Evolutionary conservation across 202 grass and related monocot genomes (phyloP), one percentile per base, ranked within the genome.

Genomic region (Schoenoplectus tabernaemontani): DNA sequence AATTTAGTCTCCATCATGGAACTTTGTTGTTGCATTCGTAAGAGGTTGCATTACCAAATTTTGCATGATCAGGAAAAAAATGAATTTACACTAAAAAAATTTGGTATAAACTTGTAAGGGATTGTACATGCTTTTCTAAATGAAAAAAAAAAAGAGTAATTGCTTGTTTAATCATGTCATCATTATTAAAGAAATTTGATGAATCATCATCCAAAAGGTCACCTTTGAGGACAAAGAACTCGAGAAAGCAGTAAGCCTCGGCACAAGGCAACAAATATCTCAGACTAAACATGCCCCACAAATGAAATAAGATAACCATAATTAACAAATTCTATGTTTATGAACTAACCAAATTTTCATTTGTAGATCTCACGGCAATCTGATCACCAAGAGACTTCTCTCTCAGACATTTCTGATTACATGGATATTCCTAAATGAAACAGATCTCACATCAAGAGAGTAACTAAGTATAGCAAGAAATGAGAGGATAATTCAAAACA

Each of bases 351-450:
- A 89, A 77, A 16, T 78, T 76, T 13, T 89, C 82, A 82, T 82
- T 65, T 17, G 62, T 59, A 58, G 71, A 86, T 28, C 71, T 82
- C 15, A 41, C 37, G 30, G 59, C 37, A 65, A 86, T 78, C 70
- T 75, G 82, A 61, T 85, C 50, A 44, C 20, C 80, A 10, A 53
- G 66, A 72, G 20, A 41, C 64, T 67, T 81, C 58, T 76, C 70
- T 56, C n/a, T 84, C 34, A 81, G 82, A 83, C 76, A 87, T 51
- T 70, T 90, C 89, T 87, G 89, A 34, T 74, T 69, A 32, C 78
- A 88, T 69, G 73, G 78, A 90, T 94, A 94, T 76, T 92, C 83
- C 94, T 97, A 61, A 33, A 77, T 82, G 63, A 32, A 41, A 57
- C 11, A 88, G 0, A 9, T 48, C 34, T 53, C 6, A 48, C 64